Percentiles rank a stretch among this genome's conserved stretches.
These are phyloP conservation scores for Globisporangium cylindrosporum DNA, from an alignment of 352 stramenopile genomes.

Conservation along the genomic window DNA sequence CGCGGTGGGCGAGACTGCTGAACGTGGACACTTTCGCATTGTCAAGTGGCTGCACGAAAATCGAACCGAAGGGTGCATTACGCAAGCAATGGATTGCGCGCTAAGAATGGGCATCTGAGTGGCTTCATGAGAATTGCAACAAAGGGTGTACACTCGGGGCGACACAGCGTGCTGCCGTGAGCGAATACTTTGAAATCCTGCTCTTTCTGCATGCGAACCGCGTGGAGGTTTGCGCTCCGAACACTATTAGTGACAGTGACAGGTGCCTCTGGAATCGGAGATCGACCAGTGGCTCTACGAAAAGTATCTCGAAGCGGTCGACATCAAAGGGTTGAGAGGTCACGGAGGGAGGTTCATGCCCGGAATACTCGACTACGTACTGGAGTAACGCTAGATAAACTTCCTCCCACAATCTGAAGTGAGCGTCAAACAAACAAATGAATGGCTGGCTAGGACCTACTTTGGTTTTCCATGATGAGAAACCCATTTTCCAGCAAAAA, in stretches of 20 bases:
- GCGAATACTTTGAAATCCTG: not conserved
- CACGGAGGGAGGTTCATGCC: not conserved
- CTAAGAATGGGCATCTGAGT: not conserved
- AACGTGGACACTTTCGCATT: not conserved
- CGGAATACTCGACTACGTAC: not conserved
- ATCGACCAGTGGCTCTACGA: not conserved
- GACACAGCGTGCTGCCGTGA: not conserved
- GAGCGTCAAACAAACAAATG: too few relatives aligned
- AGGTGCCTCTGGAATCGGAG: not conserved
- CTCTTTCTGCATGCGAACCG: not conserved
- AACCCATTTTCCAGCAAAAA: not conserved
- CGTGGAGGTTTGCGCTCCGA: not conserved
- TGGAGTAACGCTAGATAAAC: not conserved
- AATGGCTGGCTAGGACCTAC: not conserved
- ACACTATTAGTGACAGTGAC: not conserved
- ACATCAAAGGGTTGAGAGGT: not conserved
- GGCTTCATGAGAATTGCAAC: slow-evolving; percentile 1
- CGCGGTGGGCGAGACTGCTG: not conserved
- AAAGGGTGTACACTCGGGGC: not conserved
- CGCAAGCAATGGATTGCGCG: not conserved
- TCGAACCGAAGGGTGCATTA: not conserved
- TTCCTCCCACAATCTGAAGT: not conserved
- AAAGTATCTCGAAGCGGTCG: not conserved
- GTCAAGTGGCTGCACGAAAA: not conserved
- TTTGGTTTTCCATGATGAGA: not conserved